Conservation (phyloP, 202 grass and related monocot species). For the Miscanthus sacchariflorus region DNA sequence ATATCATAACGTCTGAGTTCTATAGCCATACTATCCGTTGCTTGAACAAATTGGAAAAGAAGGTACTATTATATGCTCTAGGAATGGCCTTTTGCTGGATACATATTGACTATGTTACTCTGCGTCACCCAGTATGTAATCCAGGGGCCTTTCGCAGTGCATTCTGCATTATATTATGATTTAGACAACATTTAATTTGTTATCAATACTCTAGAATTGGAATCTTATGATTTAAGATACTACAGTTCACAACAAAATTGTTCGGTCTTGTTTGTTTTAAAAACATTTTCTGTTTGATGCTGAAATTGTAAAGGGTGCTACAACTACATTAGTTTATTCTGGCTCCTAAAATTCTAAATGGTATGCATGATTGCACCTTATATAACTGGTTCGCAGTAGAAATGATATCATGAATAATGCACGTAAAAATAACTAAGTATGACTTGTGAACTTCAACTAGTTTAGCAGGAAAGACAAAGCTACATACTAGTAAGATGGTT, state of each 20-base stretch:
- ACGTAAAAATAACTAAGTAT: background rate
- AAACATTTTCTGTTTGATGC: background rate
- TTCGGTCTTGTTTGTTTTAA: background rate
- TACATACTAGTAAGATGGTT: background rate
- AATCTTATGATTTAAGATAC: constrained; percentile 4
- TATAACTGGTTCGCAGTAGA: background rate
- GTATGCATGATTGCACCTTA: background rate
- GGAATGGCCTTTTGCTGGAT: background rate
- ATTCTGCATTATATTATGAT: background rate
- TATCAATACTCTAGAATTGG: background rate
- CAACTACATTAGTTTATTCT: background rate
- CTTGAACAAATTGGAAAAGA: constrained; percentile 53
- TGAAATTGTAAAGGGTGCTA: background rate
- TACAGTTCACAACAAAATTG: background rate
- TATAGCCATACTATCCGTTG: constrained; percentile 19
- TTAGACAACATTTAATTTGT: background rate
- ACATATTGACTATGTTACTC: background rate
- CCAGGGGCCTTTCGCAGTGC: background rate
- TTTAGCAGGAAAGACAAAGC: background rate
- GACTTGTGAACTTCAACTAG: background rate
- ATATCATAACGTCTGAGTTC: constrained; percentile 30
- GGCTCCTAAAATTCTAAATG: background rate
- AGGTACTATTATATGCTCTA: constrained; percentile 54
- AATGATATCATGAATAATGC: background rate
- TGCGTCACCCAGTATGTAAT: background rate